phyloP scores from a whole-genome alignment of 345 rosid species.

The Hibiscus trionum region DNA sequence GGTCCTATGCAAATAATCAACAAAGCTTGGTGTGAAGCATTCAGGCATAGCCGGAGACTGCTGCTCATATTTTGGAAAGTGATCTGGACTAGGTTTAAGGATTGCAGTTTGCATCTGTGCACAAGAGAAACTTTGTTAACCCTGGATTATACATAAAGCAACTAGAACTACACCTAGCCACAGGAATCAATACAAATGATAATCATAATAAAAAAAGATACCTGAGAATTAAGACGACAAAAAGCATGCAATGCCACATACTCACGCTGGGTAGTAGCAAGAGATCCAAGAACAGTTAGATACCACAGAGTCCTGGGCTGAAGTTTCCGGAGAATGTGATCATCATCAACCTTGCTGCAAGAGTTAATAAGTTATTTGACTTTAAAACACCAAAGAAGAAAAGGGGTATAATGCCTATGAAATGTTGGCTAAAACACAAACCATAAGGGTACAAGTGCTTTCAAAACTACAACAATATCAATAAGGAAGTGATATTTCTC shows the following conservation, averaged over 20 bases:
- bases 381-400: neutral
- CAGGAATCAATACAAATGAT: neutral
- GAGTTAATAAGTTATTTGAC: neutral
- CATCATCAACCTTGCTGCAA: constrained; percentile 68
- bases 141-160: constrained; percentile 8
- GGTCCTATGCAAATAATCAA: constrained; percentile 64
- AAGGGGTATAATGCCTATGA: neutral
- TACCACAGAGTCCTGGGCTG: constrained; percentile 78
- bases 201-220: constrained; percentile 18
- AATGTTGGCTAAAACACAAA: neutral
- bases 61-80: constrained; percentile 87
- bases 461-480: neutral
- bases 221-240: constrained; percentile 93
- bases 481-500: constrained; percentile 1
- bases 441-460: neutral
- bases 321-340: constrained; percentile 82
- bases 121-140: constrained; percentile 16
- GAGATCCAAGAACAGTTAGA: constrained; percentile 93
- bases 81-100: constrained; percentile 83
- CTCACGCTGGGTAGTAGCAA: constrained; percentile 98
- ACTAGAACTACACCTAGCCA: constrained; percentile 12
- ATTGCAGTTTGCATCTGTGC: constrained; percentile 91
- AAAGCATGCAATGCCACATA: constrained; percentile 98
- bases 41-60: constrained; percentile 91
- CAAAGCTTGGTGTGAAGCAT: constrained; percentile 84